Percentiles rank a stretch among this genome's conserved stretches.
These are phyloP conservation scores for Cystobasidiaceae sp. DNA, from an alignment of 1,284 basidiomycete genomes.

Conservation along the genomic window DNA sequence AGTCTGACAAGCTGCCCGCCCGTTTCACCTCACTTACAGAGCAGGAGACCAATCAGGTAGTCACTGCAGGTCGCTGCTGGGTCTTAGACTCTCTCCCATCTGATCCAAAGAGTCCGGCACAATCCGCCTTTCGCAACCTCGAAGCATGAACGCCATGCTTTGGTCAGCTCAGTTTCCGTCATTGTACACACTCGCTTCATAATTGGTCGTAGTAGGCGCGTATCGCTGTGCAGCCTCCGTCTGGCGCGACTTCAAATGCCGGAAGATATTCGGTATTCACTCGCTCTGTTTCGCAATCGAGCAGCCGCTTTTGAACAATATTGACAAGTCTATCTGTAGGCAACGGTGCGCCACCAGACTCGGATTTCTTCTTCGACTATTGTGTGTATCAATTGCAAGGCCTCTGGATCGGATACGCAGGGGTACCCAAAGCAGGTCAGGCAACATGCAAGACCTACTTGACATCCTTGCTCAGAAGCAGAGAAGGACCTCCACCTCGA, in stretches of 20 bases:
- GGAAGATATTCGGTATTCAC: not conserved
- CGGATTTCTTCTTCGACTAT: not conserved
- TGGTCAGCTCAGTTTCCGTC: too few species aligned
- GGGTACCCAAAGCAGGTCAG: not conserved
- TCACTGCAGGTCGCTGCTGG: too few species aligned
- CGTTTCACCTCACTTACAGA: too few species aligned
- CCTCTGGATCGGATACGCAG: not conserved
- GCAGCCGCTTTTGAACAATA: not conserved
- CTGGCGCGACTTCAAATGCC: not conserved
- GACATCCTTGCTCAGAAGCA: not conserved
- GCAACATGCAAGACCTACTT: too few species aligned
- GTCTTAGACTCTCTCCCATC: too few species aligned
- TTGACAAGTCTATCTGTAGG: not conserved
- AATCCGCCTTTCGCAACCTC: too few species aligned
- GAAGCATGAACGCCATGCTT: too few species aligned
- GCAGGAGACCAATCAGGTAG: too few species aligned
- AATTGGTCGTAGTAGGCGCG: too few species aligned
- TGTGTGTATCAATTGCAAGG: not conserved
- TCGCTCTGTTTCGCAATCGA: not conserved
- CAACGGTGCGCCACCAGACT: slow-evolving; percentile 9
- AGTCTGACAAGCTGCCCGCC: too few species aligned
- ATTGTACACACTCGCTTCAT: too few species aligned
- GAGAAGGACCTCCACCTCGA: not conserved
- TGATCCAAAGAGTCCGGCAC: too few species aligned
- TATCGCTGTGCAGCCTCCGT: not conserved